phyloP scores from a whole-genome alignment of 495 filamentous ascomycete species.

The Corynascus novoguineensis region DNA sequence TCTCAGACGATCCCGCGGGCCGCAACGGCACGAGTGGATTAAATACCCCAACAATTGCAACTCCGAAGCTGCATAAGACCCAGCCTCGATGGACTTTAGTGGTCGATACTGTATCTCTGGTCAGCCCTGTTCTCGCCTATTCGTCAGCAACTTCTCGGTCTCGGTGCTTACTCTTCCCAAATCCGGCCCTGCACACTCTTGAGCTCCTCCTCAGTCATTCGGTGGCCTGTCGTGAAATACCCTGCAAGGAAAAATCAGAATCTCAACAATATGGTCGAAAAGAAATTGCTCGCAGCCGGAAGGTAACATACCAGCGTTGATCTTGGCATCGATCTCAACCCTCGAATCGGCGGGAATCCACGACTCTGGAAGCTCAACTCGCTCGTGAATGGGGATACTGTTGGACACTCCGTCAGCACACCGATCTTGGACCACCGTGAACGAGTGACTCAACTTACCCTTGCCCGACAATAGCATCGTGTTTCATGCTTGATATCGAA shows the following conservation, averaged over 20 bases:
- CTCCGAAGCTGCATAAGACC: not conserved
- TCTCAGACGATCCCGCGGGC: not conserved
- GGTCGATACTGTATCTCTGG: conserved; percentile 25
- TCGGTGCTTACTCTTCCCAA: conserved; percentile 71
- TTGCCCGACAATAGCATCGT: conserved; percentile 94
- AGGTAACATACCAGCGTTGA: conserved; percentile 78
- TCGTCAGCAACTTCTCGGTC: conserved; percentile 4
- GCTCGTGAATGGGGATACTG: conserved; percentile 83
- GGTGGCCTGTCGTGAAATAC: conserved; percentile 83
- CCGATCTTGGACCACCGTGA: conserved; percentile 15
- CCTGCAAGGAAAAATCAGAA: conserved; percentile 35
- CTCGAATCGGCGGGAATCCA: conserved; percentile 93
- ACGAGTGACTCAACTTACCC: conserved; percentile 50
- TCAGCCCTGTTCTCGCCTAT: conserved; percentile 21
- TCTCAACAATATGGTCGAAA: conserved; percentile 8
- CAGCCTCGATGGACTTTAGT: conserved; percentile 11
- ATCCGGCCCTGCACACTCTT: conserved; percentile 78
- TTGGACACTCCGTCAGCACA: conserved; percentile 4
- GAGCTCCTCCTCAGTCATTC: conserved; percentile 82
- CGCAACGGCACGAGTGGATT: not conserved
- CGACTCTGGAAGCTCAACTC: conserved; percentile 87
- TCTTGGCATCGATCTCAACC: conserved; percentile 98
- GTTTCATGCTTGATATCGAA: conserved; percentile 69
- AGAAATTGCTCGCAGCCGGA: not conserved
- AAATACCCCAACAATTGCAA: not conserved